A percentile compares a stretch with the other conserved stretches of the same genome.
These are phyloP conservation scores for Tuber umbilicatum DNA, from an alignment of 495 filamentous ascomycete genomes.

Conservation along the genomic window DNA sequence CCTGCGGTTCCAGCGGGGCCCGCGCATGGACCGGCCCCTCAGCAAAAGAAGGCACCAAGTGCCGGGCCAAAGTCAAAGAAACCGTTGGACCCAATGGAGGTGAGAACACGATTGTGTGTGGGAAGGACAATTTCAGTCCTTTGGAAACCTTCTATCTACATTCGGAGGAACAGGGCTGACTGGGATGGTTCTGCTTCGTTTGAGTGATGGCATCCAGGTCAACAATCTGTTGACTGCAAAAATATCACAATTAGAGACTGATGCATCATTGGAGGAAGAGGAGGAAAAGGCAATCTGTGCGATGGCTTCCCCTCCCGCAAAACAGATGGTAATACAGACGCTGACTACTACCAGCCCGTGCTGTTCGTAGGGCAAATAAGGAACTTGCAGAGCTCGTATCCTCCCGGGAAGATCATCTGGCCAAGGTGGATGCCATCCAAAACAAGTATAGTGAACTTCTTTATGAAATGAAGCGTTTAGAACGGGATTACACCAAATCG, in stretches of 20 bases:
- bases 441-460: constrained; percentile 87
- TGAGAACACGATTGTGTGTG: constrained; percentile 37
- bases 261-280: constrained; percentile 87
- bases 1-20: constrained; percentile 52
- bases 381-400: constrained; percentile 49
- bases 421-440: constrained; percentile 75
- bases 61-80: constrained; percentile 42
- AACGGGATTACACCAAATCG: constrained; percentile 87
- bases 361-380: constrained; percentile 88
- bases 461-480: constrained; percentile 86
- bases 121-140: constrained; percentile 38
- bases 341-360: constrained; percentile 52
- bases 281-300: constrained; percentile 93
- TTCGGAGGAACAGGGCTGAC: constrained; percentile 23
- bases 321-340: constrained; percentile 7
- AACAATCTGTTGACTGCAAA: constrained; percentile 79
- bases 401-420: constrained; percentile 40
- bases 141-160: constrained; percentile 7
- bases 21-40: constrained; percentile 10
- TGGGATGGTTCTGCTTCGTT: constrained; percentile 2
- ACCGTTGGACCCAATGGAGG: constrained; percentile 40
- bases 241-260: constrained; percentile 90
- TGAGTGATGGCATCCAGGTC: constrained; percentile 26
- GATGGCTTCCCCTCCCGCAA: constrained; percentile 44
- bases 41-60: constrained; percentile 22